Percentiles rank a stretch among this genome's conserved stretches.
Evolutionary conservation across 345 rosid genomes (phyloP).

Genomic region (Linum trigynum): DNA sequence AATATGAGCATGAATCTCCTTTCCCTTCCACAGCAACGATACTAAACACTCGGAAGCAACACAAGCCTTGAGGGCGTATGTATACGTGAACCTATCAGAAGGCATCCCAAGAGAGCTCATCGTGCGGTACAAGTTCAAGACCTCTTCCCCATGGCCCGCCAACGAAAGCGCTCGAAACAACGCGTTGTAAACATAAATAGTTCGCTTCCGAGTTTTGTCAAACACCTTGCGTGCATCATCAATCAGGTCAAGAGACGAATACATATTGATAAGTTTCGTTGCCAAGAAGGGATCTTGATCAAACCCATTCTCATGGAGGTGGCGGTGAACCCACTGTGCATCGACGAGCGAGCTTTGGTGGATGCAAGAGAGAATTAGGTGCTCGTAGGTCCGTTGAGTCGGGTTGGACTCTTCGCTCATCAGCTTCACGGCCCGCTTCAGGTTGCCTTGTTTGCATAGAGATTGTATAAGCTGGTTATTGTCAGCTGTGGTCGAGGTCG

Average conservation of each 20-base stretch:
- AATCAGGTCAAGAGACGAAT: conserved; percentile 41
- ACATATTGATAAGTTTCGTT: conserved; percentile 74
- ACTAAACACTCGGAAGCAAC: conserved; percentile 42
- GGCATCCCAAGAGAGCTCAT: conserved; percentile 49
- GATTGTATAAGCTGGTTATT: conserved; percentile 53
- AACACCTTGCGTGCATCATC: conserved; percentile 69
- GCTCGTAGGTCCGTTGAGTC: conserved; percentile 77
- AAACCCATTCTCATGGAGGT: conserved; percentile 54
- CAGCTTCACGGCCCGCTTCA: conserved; percentile 61
- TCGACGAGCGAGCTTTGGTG: conserved; percentile 45
- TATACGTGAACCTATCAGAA: conserved; percentile 81
- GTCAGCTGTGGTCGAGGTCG: conserved; percentile 20
- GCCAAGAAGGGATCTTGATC: conserved; percentile 91
- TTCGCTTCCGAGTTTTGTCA: conserved; percentile 64
- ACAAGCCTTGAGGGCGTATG: conserved; percentile 78
- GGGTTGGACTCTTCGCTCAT: conserved; percentile 51
- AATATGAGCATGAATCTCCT: conserved; percentile 73
- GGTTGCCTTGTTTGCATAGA: conserved; percentile 58
- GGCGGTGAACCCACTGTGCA: conserved; percentile 53
- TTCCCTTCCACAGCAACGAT: conserved; percentile 41
- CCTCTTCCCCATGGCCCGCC: conserved; percentile 72
- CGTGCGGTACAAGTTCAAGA: conserved; percentile 45
- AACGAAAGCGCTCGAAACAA: conserved; percentile 64
- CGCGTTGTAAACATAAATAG: conserved; percentile 80
- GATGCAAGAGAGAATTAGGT: conserved; percentile 60